A percentile compares a stretch with the other conserved stretches of the same genome.
phyloP scores from a whole-genome alignment of 805 yeast species.

The Candida piceae region DNA sequence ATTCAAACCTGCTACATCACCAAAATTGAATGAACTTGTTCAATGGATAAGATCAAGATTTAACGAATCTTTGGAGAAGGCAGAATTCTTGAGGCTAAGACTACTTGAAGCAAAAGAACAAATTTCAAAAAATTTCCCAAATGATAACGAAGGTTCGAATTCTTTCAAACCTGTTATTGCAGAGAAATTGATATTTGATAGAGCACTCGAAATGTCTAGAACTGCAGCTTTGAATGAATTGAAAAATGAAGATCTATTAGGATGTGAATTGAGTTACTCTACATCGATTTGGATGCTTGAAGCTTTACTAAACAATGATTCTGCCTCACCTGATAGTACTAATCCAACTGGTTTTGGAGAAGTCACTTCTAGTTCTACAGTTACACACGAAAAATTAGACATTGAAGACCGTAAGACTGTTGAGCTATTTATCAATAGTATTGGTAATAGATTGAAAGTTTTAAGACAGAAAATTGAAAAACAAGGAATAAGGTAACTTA shows the following conservation, averaged over 20 bases:
- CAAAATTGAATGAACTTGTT: conserved; percentile 60
- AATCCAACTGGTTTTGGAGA: conserved; percentile 3
- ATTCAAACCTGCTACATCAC: conserved; percentile 27
- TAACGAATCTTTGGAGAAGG: conserved; percentile 84
- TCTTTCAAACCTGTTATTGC: conserved; percentile 43
- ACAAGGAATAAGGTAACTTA: conserved; percentile 11
- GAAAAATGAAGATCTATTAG: conserved; percentile 61
- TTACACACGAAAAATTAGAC: conserved; percentile 42
- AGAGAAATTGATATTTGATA: conserved; percentile 82
- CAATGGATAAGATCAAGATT: conserved; percentile 91
- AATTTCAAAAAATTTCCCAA: conserved; percentile 6
- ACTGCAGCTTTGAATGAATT: conserved; percentile 88
- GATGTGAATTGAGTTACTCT: conserved; percentile 85
- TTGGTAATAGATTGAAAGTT: conserved; percentile 72
- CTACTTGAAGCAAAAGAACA: conserved; percentile 45
- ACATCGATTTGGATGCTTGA: conserved; percentile 96
- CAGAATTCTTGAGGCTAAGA: conserved; percentile 67
- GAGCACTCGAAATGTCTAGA: conserved; percentile 90
- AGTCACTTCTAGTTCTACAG: conserved; percentile 22
- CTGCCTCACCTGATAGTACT: background rate
- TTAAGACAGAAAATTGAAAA: conserved; percentile 54
- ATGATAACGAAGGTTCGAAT: conserved; percentile 1
- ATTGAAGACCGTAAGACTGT: conserved; percentile 70
- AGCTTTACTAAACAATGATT: conserved; percentile 56
- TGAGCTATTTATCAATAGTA: conserved; percentile 75